Conservation (phyloP, 2,329 filamentous ascomycete genomes). For the Colletotrichum sp. region DNA sequence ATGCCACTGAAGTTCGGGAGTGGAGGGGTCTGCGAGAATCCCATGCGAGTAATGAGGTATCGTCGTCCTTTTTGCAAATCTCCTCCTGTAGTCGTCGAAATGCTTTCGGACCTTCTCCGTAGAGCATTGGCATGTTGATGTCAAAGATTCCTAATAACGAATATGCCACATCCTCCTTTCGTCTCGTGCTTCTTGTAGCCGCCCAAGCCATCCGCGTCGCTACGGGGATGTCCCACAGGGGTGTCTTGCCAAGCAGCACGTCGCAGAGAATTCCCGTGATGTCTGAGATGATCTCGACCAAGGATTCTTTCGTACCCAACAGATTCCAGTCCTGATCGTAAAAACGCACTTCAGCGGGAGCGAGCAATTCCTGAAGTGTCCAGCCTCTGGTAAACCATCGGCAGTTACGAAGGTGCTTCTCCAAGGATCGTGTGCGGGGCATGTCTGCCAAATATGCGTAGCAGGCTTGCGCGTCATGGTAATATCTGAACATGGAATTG, state of each 20-base stretch:
- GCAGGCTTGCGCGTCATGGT: constrained; percentile 20
- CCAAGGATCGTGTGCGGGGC: constrained; percentile 8
- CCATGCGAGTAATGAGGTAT: background rate
- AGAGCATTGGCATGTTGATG: constrained; percentile 30
- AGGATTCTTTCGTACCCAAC: constrained; percentile 26
- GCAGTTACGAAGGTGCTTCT: background rate
- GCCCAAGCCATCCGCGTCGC: constrained; percentile 32
- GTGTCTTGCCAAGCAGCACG: background rate
- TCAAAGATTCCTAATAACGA: constrained; percentile 30
- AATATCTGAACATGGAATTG: constrained; percentile 25
- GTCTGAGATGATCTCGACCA: background rate
- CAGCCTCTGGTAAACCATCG: constrained; percentile 50
- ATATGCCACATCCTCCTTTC: constrained; percentile 28
- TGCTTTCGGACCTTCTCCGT: constrained; percentile 28
- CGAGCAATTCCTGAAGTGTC: constrained; percentile 73
- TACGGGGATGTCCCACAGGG: background rate
- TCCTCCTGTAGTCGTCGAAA: constrained; percentile 24
- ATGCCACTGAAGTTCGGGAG: background rate
- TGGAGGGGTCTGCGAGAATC: background rate
- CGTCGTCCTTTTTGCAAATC: background rate
- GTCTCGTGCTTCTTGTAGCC: constrained; percentile 23
- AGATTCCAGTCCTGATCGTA: constrained; percentile 30
- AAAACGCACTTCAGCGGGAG: constrained; percentile 32
- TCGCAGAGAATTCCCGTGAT: background rate
- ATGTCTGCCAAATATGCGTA: constrained; percentile 25